A percentile compares a stretch with the other conserved stretches of the same genome.
Evolutionary conservation across 2,329 filamentous ascomycete species (phyloP).

Genomic region (Pseudocercospora vitis): DNA sequence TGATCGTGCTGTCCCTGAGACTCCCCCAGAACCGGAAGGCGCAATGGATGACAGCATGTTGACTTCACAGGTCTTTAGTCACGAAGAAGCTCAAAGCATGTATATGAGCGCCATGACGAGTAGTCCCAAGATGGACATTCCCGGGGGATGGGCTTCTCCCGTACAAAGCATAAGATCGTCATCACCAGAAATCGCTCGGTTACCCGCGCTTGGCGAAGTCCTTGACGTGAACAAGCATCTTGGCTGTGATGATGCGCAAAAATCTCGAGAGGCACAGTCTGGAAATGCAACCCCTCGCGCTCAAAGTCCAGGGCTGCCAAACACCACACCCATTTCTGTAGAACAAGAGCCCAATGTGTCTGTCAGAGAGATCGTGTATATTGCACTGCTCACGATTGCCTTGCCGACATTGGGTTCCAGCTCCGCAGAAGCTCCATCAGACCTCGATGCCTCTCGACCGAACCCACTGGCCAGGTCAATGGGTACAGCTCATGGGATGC

Average conservation of each 20-base stretch:
- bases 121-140: slow-evolving; percentile 35
- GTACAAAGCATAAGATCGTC: slow-evolving; percentile 25
- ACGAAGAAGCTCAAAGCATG: slow-evolving; percentile 82
- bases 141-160: slow-evolving; percentile 47
- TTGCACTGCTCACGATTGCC: not conserved
- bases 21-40: slow-evolving; percentile 8
- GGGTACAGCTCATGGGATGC: slow-evolving; percentile 35
- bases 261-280: slow-evolving; percentile 12
- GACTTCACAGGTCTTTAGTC: slow-evolving; percentile 69
- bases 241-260: slow-evolving; percentile 9
- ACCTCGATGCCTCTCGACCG: not conserved
- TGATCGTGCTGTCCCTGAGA: slow-evolving; percentile 4
- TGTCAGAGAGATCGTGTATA: not conserved
- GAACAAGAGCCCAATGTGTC: not conserved
- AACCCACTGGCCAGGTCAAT: not conserved
- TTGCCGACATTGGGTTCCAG: not conserved
- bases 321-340: not conserved
- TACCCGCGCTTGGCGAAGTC: slow-evolving; percentile 5
- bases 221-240: not conserved
- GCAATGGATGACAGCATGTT: slow-evolving; percentile 33
- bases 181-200: slow-evolving; percentile 32
- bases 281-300: slow-evolving; percentile 33
- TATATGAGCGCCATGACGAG: slow-evolving; percentile 70
- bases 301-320: slow-evolving; percentile 19
- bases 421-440: not conserved